Evolutionary conservation across 257 asterid genomes (phyloP), one percentile per base, ranked within the genome.

Genomic region (Nicotiana noctiflora): DNA sequence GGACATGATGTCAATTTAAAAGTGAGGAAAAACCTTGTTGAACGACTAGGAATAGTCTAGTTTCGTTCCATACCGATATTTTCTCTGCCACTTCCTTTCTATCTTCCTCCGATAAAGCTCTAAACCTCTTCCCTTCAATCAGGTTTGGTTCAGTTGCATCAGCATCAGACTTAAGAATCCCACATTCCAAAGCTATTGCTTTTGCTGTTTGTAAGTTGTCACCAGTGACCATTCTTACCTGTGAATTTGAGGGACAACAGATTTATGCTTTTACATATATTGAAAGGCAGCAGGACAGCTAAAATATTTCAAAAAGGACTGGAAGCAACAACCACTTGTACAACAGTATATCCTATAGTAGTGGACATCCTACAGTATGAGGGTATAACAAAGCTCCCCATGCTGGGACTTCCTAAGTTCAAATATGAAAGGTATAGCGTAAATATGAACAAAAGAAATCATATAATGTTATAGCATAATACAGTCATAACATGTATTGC

Each of bases 211-310:
- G 97, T 80, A 91, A 89, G 90, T 92, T 91, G 86, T 95, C 99
- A 52, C 99, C 99, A 32, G 99, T 95, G 56, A 93, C 99, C 99
- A 95, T 95, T 70, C 99, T 96, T 8, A 96, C 98, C 99, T 95
- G 81, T 56, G 17, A 37, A 59, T 83, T 44, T 62, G 49, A 34
- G 17, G 62, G 63, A 29, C 9, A 8, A 46, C 40, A 81, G 44
- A 60, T 46, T 23, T 74, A 49, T 23, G 79, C 15, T 9, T 46
- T n/a, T 21, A 52, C 76, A 46, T 46, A 79, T 64, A 13, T 51
- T 44, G 21, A 21, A 13, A 70, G 37, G 59, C 23, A 46, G 37
- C 17, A 5, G 8, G 6, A 34, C 40, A 72, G 14, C 37, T 72
- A 44, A 51, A 68, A 74, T 74, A 74, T 46, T 23, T 49, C 4